phyloP scores from a whole-genome alignment of 2,329 filamentous ascomycete genomes.

The Penicillium brevicompactum region DNA sequence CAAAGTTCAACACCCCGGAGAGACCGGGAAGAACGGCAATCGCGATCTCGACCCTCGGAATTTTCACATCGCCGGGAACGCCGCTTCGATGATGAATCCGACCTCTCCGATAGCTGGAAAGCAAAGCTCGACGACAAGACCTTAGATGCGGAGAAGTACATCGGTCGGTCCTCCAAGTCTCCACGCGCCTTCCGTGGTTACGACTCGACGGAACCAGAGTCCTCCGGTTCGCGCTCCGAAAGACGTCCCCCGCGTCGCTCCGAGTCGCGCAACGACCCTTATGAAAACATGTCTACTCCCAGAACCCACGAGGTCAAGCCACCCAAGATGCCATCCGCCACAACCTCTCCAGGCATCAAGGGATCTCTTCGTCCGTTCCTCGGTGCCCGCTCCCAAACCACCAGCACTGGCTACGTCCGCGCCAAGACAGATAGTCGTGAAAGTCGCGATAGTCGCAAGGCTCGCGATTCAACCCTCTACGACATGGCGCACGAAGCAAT shows the following conservation, averaged over 20 bases:
- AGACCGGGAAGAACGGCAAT: constrained; percentile 20
- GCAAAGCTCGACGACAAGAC: constrained; percentile 38
- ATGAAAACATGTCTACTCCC: constrained; percentile 28
- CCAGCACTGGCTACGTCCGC: constrained; percentile 26
- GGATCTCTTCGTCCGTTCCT: constrained; percentile 32
- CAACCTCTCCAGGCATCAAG: constrained; percentile 37
- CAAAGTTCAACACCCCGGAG: constrained; percentile 25
- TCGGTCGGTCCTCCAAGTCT: constrained; percentile 38
- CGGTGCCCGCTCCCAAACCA: constrained; percentile 35
- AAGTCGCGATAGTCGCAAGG: constrained; percentile 25
- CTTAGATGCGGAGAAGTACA: constrained; percentile 41
- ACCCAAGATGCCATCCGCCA: constrained; percentile 40
- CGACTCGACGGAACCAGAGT: constrained; percentile 35
- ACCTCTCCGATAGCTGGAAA: constrained; percentile 29
- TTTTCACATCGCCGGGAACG: constrained; percentile 24
- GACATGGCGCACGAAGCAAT: constrained; percentile 30
- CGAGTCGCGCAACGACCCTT: constrained; percentile 35
- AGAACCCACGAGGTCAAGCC: constrained; percentile 26
- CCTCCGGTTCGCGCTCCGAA: constrained; percentile 32
- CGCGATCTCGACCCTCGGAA: constrained; percentile 24
- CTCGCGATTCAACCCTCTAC: constrained; percentile 24
- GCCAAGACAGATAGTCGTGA: constrained; percentile 32
- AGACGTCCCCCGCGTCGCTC: constrained; percentile 30
- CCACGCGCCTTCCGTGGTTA: constrained; percentile 33
- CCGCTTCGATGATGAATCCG: constrained; percentile 28